Conservation (phyloP, 2,329 filamentous ascomycete genomes). For the Aspergillus sp. region DNA sequence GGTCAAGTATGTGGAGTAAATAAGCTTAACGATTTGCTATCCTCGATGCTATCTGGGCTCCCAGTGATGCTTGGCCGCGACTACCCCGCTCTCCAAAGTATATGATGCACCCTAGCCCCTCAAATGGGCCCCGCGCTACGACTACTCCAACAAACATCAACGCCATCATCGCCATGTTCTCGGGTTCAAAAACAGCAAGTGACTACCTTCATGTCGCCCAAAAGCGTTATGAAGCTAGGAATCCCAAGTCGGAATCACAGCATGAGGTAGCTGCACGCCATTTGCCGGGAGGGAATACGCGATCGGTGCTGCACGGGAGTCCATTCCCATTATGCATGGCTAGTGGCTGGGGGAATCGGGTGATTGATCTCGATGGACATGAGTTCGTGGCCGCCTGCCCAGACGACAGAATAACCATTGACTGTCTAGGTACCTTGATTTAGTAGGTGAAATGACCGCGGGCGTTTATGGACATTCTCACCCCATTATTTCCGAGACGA, state of each 20-base stretch:
- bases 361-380: conserved; percentile 25
- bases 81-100: neutral
- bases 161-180: neutral
- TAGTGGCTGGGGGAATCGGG: conserved; percentile 14
- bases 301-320: conserved; percentile 27
- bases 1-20: neutral
- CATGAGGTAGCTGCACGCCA: conserved; percentile 28
- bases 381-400: conserved; percentile 9
- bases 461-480: conserved; percentile 70
- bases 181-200: neutral
- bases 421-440: conserved; percentile 56
- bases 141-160: neutral
- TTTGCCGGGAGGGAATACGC: conserved; percentile 39
- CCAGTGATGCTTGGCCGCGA: neutral
- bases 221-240: neutral
- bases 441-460: conserved; percentile 67
- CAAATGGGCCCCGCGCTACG: neutral
- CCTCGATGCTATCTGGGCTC: neutral
- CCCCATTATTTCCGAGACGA: conserved; percentile 55
- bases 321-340: conserved; percentile 27
- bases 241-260: conserved; percentile 17
- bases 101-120: neutral
- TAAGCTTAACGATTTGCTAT: neutral
- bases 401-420: neutral
- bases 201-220: neutral